Evolutionary conservation across 2,329 filamentous ascomycete species (phyloP).

Genomic region (Fusarium musae): DNA sequence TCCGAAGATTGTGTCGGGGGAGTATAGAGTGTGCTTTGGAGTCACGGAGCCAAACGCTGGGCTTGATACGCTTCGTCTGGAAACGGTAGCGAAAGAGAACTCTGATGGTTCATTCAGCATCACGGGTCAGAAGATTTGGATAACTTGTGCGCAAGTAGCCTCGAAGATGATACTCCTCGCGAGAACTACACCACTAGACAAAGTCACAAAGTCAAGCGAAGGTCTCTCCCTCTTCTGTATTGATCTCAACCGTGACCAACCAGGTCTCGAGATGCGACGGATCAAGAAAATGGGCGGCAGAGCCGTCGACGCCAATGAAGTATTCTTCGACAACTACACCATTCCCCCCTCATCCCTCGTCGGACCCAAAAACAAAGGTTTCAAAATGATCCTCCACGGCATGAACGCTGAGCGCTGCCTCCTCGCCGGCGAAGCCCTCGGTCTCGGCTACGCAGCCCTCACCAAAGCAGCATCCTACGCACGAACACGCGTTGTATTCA

Average conservation of each 20-base stretch:
- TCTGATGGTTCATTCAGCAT: conserved; percentile 71
- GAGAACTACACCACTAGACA: conserved; percentile 75
- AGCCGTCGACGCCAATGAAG: conserved; percentile 85
- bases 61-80: conserved; percentile 78
- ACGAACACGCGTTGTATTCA: conserved; percentile 72
- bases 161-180: conserved; percentile 86
- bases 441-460: conserved; percentile 79
- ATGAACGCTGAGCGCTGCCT: conserved; percentile 85
- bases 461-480: conserved; percentile 73
- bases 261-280: conserved; percentile 72
- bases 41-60: conserved; percentile 88
- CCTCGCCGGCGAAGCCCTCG: conserved; percentile 81
- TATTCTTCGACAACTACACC: conserved; percentile 84
- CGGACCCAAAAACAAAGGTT: conserved; percentile 79
- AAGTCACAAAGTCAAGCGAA: conserved; percentile 76
- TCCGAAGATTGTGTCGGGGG: conserved; percentile 76
- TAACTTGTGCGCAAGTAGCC: conserved; percentile 84
- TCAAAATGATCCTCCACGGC: conserved; percentile 81
- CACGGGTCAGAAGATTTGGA: conserved; percentile 89
- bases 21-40: conserved; percentile 80
- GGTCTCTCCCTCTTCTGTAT: conserved; percentile 85
- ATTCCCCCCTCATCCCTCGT: conserved; percentile 74
- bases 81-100: conserved; percentile 68
- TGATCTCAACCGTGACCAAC: conserved; percentile 70
- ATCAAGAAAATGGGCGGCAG: conserved; percentile 90